phyloP scores from a whole-genome alignment of 2,329 filamentous ascomycete genomes.

The Aspergillus ustus region DNA sequence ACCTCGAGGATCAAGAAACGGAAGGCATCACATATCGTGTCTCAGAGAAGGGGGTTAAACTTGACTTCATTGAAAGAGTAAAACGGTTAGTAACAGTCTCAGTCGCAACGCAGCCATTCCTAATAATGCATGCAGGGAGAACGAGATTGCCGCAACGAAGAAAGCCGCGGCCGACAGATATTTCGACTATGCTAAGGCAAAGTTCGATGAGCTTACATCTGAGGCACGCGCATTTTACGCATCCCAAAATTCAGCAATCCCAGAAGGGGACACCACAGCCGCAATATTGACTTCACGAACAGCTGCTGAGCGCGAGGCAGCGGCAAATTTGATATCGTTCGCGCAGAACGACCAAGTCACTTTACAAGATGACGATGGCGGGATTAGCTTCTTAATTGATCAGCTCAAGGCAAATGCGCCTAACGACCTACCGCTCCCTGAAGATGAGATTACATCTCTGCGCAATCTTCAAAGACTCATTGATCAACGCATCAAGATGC shows the following conservation, averaged over 20 bases:
- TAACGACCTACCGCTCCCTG: slow-evolving; percentile 29
- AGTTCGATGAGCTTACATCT: slow-evolving; percentile 32
- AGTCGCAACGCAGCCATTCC: not conserved
- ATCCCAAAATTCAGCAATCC: slow-evolving; percentile 25
- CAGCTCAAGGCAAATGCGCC: slow-evolving; percentile 35
- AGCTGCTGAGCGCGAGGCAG: slow-evolving; percentile 37
- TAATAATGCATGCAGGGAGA: slow-evolving; percentile 27
- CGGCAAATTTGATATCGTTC: slow-evolving; percentile 38
- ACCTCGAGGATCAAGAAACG: slow-evolving; percentile 62
- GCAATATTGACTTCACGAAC: slow-evolving; percentile 33
- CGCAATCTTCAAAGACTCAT: slow-evolving; percentile 37
- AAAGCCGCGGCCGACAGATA: slow-evolving; percentile 28
- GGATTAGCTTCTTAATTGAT: slow-evolving; percentile 36
- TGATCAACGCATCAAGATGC: slow-evolving; percentile 33
- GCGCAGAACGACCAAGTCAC: slow-evolving; percentile 24
- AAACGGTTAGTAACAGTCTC: slow-evolving; percentile 45
- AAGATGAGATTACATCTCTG: slow-evolving; percentile 37
- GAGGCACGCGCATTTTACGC: slow-evolving; percentile 34
- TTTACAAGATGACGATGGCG: slow-evolving; percentile 22
- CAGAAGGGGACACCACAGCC: slow-evolving; percentile 25
- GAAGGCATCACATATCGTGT: slow-evolving; percentile 70
- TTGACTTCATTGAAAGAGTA: slow-evolving; percentile 72
- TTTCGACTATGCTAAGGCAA: slow-evolving; percentile 30
- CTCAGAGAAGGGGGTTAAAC: slow-evolving; percentile 66
- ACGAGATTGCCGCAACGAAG: slow-evolving; percentile 25